Evolutionary conservation across 352 stramenopile species (phyloP), one percentile per base, ranked within the genome.

Genomic region (Pythium dissotocum): DNA sequence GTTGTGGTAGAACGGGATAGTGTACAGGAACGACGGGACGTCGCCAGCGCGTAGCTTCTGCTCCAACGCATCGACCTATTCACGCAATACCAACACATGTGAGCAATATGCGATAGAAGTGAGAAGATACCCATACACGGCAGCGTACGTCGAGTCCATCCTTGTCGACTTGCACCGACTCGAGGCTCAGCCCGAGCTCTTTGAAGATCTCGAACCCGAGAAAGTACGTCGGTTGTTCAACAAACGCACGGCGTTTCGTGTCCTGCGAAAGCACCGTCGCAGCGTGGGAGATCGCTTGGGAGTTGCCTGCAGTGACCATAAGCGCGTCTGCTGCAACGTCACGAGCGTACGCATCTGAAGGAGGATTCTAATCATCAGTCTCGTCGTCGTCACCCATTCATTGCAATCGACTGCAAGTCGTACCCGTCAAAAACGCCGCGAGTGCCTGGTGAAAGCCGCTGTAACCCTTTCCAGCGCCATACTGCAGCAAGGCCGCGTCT

Each of bases 171-270:
- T 80, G 87, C 16, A 98, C 70, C 16, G 78, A 75, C 51, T 86
- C 76, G 33, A 98, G 60, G 28, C 90, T 78, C 12, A 98, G 72
- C 21, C 89, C 86, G 65, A 97, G 82, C 59, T 96, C 93, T 35
- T 79, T 79, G 57, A 98, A 98, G 77, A 98, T 97, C 42, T 91
- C 77, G 40, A 91, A 83, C 8, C 86, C 92, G 13, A 98, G 72
- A 63, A 98, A 98, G 73, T 98, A 98, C 5, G 92, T 98, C 12
- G 94, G 95, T 18, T 94, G 79, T 71, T 98, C 93, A 4, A 98
- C 81, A 64, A 96, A 94, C 13, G 97, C 90, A 14, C 55, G 46
- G 18, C 90, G 80, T 77, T 96, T 93, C 60, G 85, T 90, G 54
- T 80, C 82, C 56, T 83, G 77, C 16, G 87, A 79, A 26, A 93